Percentiles rank a stretch among this genome's conserved stretches.
These are phyloP conservation scores for Phytophthora parvispora DNA, from an alignment of 352 stramenopile genomes.

Conservation along the genomic window DNA sequence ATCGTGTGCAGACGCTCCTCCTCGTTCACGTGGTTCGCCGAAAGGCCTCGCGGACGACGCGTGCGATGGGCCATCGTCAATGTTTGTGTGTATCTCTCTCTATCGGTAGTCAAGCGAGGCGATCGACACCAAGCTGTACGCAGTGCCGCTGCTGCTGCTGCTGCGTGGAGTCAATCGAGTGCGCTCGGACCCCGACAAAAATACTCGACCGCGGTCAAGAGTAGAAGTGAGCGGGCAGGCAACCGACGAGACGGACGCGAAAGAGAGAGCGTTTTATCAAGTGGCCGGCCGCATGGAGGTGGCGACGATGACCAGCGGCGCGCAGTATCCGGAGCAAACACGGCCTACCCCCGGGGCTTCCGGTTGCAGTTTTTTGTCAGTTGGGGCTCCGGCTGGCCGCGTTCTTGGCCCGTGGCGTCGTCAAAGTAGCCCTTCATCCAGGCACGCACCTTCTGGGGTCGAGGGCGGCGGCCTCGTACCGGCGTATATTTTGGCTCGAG, in stretches of 20 bases:
- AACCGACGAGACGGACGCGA: conserved; percentile 27
- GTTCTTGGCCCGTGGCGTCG: conserved; percentile 15
- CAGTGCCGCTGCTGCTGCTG: background rate
- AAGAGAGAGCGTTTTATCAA: conserved; percentile 41
- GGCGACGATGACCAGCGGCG: conserved; percentile 20
- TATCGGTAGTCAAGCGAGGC: conserved; percentile 2
- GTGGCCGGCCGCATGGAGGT: conserved; percentile 10
- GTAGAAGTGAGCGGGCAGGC: conserved; percentile 21
- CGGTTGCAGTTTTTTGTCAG: conserved; percentile 31
- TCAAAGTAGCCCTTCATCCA: conserved; percentile 30
- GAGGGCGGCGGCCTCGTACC: conserved; percentile 21
- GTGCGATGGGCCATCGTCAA: conserved; percentile 25
- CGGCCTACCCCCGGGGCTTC: conserved; percentile 1
- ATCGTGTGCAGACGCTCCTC: conserved; percentile 68
- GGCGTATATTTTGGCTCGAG: background rate
- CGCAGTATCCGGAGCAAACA: conserved; percentile 29
- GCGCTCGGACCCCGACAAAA: conserved; percentile 17
- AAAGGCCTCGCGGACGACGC: conserved; percentile 58
- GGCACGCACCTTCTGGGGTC: conserved; percentile 18
- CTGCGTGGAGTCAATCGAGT: background rate
- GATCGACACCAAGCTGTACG: background rate
- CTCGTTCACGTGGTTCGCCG: conserved; percentile 57
- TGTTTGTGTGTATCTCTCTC: too few species aligned
- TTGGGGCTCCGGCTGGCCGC: conserved; percentile 27
- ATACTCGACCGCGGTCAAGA: conserved; percentile 35